Percentiles rank a stretch among this genome's conserved stretches.
phyloP scores from a whole-genome alignment of 495 filamentous ascomycete genomes.

The Xylaria acuta region DNA sequence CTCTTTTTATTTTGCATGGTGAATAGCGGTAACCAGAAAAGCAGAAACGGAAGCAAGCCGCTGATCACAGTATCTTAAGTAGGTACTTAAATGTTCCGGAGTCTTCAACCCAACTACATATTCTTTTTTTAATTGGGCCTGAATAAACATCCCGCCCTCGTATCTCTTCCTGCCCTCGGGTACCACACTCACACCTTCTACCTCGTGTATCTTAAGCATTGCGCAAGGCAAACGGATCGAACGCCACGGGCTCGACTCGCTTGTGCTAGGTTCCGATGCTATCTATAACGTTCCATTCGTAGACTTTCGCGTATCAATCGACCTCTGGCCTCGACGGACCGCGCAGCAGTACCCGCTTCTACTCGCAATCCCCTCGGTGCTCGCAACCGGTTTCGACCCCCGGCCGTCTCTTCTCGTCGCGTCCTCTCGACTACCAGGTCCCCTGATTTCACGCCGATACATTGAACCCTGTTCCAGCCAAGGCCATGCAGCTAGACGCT shows the following conservation, averaged over 20 bases:
- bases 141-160: slow-evolving; percentile 3
- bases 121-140: not conserved
- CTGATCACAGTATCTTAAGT: not conserved
- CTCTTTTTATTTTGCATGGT: not conserved
- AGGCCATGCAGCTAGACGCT: slow-evolving; percentile 29
- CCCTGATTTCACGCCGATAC: not conserved
- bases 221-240: not conserved
- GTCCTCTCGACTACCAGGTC: not conserved
- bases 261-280: not conserved
- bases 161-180: not conserved
- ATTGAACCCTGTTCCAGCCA: not conserved
- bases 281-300: slow-evolving; percentile 1
- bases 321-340: not conserved
- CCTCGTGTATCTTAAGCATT: not conserved
- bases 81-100: not conserved
- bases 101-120: not conserved
- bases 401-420: not conserved
- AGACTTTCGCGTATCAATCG: not conserved
- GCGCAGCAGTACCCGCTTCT: not conserved
- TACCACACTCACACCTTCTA: not conserved
- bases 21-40: not conserved
- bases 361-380: not conserved
- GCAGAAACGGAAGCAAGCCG: not conserved
- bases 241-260: not conserved
- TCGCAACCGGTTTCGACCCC: not conserved